phyloP scores from a whole-genome alignment of 2,329 filamentous ascomycete genomes.

The Diaporthe vexans region DNA sequence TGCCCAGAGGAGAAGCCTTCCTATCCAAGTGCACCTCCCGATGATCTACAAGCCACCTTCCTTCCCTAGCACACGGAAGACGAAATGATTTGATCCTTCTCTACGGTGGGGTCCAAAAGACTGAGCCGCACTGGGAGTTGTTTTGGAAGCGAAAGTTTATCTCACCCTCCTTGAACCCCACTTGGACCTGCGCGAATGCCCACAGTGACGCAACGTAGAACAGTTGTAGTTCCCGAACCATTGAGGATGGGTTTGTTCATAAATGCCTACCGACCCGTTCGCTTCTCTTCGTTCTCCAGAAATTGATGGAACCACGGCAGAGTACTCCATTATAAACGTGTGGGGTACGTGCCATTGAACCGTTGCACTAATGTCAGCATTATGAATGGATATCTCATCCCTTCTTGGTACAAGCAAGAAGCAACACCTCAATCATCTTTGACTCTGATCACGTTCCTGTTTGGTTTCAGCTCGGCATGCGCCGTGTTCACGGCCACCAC shows the following conservation, averaged over 20 bases:
- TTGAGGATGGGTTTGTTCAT: not conserved
- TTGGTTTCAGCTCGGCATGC: conserved; percentile 52
- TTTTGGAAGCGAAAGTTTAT: conserved; percentile 28
- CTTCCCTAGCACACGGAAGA: not conserved
- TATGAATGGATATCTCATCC: conserved; percentile 35
- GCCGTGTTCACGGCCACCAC: conserved; percentile 50
- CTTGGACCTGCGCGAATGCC: not conserved
- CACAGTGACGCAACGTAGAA: conserved; percentile 19
- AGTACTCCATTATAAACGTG: conserved; percentile 27
- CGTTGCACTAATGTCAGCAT: conserved; percentile 1
- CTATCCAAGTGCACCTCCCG: not conserved
- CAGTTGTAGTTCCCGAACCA: not conserved
- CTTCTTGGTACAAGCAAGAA: conserved; percentile 21
- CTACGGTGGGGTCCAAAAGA: not conserved
- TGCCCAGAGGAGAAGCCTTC: not conserved
- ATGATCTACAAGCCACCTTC: conserved; percentile 1
- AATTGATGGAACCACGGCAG: not conserved
- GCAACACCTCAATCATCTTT: conserved; percentile 5
- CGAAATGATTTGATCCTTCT: not conserved
- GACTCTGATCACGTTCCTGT: conserved; percentile 46
- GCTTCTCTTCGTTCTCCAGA: too few species aligned
- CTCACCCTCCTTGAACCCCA: not conserved
- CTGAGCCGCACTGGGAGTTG: conserved; percentile 17
- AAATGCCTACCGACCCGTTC: not conserved
- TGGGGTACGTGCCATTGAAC: conserved; percentile 4